Conservation (phyloP, 2,329 filamentous ascomycete genomes). For the Falciphora oryzae region DNA sequence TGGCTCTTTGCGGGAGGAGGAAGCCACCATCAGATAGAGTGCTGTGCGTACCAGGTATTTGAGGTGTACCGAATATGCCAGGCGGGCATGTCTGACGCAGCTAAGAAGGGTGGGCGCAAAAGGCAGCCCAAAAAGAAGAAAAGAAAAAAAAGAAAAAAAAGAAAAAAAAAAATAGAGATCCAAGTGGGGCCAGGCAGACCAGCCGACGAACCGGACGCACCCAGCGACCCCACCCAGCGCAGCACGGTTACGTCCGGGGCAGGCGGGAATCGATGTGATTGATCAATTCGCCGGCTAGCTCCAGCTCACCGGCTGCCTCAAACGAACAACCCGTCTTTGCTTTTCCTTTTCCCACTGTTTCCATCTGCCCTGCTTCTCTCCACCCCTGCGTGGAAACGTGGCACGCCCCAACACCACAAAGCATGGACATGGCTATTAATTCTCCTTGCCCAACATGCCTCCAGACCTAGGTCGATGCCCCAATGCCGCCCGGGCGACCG, state of each 20-base stretch:
- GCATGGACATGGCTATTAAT: background rate
- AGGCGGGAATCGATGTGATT: background rate
- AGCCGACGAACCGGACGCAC: background rate
- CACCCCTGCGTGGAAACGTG: background rate
- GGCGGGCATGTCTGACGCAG: background rate
- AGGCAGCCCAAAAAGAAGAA: background rate
- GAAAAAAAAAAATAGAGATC: background rate
- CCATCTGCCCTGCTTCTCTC: background rate
- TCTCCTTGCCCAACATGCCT: too few species aligned
- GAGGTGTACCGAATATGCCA: too few species aligned
- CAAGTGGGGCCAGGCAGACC: background rate
- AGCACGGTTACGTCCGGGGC: background rate
- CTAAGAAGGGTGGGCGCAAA: background rate
- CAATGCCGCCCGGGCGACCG: too few species aligned
- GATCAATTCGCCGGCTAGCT: background rate
- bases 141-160: background rate
- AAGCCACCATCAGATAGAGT: too few species aligned
- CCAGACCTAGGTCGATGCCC: too few species aligned
- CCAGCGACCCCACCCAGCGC: background rate
- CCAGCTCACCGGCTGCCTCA: background rate
- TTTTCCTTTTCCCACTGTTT: too few species aligned
- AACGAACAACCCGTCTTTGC: background rate
- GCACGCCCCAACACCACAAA: background rate
- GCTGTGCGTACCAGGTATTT: too few species aligned
- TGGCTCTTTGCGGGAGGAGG: background rate